Conservation (phyloP, 2,329 filamentous ascomycete genomes). For the Mollisiaceae sp. region DNA sequence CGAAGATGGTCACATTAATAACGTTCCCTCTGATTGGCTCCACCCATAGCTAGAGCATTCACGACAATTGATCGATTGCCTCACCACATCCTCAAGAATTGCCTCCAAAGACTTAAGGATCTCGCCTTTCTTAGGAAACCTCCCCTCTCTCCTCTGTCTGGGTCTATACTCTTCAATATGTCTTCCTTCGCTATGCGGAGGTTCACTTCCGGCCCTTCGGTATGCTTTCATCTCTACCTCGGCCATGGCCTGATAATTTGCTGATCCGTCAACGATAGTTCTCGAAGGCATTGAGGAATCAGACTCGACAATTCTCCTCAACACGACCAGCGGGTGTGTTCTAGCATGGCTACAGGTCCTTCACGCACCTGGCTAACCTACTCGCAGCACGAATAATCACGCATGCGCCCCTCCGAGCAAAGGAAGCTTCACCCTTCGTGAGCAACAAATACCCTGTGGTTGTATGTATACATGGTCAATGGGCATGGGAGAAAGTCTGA, state of each 20-base stretch:
- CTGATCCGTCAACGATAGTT: constrained; percentile 38
- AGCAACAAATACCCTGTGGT: constrained; percentile 94
- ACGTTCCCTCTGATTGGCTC: constrained; percentile 26
- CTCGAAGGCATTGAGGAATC: constrained; percentile 54
- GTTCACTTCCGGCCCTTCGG: constrained; percentile 60
- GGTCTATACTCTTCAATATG: constrained; percentile 51
- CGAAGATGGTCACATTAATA: constrained; percentile 19
- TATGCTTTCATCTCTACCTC: constrained; percentile 47
- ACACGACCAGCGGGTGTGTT: constrained; percentile 77
- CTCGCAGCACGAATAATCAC: constrained; percentile 79
- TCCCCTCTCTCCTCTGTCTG: constrained; percentile 27
- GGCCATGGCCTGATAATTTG: constrained; percentile 23
- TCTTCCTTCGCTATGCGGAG: constrained; percentile 69
- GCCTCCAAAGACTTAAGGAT: constrained; percentile 21
- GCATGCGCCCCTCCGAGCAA: constrained; percentile 84
- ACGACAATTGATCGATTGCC: constrained; percentile 14
- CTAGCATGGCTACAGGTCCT: constrained; percentile 8
- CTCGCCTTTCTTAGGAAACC: constrained; percentile 16
- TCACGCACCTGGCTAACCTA: constrained; percentile 26
- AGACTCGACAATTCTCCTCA: constrained; percentile 83
- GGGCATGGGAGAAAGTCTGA: constrained; percentile 27
- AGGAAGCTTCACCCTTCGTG: constrained; percentile 87
- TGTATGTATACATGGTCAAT: constrained; percentile 51
- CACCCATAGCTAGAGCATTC: constrained; percentile 29
- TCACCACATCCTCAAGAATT: constrained; percentile 18